These are phyloP conservation scores for Trichosporon sp. DNA, from an alignment of 1,284 basidiomycete genomes.

Conservation along the genomic window DNA sequence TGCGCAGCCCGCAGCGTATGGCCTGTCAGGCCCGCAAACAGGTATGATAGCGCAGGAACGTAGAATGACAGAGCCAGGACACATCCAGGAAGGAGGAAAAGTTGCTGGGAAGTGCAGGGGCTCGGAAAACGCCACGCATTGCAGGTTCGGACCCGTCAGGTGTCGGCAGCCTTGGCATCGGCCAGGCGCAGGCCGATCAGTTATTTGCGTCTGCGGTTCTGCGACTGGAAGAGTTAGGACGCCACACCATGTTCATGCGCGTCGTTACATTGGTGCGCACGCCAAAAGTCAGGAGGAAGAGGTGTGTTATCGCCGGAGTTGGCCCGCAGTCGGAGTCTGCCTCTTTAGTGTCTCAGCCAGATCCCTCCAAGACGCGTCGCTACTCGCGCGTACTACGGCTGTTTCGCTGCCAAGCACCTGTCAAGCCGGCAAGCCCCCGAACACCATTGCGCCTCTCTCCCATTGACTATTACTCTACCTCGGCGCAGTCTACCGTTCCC, in stretches of 20 bases:
- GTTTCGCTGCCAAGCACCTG: not conserved
- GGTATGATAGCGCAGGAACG: not conserved
- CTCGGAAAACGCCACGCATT: not conserved
- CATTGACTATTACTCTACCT: not conserved
- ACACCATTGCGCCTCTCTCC: not conserved
- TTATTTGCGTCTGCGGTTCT: not conserved
- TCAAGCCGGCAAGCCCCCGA: no score
- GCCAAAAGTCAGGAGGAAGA: no score
- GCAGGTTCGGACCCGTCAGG: not conserved
- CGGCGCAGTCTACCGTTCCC: no score
- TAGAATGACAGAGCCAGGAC: not conserved
- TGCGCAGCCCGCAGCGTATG: not conserved
- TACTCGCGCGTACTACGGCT: not conserved
- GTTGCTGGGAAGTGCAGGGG: not conserved
- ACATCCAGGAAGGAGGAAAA: not conserved
- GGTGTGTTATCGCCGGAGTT: not conserved
- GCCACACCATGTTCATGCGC: not conserved
- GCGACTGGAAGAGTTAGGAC: not conserved
- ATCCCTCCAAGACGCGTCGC: not conserved
- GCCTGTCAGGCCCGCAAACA: not conserved
- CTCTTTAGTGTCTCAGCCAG: not conserved
- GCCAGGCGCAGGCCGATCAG: conserved; percentile 1
- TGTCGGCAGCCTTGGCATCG: not conserved
- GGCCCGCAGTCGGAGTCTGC: not conserved
- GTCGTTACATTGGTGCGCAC: not conserved